These are phyloP conservation scores for Pythium phragmiticola DNA, from an alignment of 352 stramenopile genomes.

Conservation along the genomic window DNA sequence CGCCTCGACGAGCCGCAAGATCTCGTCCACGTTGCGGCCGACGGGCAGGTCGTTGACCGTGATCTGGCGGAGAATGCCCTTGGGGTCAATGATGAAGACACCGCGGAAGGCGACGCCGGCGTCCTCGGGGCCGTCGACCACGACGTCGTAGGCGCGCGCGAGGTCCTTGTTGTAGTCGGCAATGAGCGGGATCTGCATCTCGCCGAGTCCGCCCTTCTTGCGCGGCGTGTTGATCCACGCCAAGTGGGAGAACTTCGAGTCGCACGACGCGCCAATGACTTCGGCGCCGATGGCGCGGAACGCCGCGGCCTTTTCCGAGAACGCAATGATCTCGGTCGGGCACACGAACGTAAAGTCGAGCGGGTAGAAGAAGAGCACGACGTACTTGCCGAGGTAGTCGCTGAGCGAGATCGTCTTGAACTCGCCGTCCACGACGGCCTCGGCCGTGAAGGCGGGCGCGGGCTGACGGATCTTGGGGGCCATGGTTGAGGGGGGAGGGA, in stretches of 20 bases:
- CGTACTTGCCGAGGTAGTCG: slow-evolving; percentile 64
- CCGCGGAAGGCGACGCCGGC: slow-evolving; percentile 83
- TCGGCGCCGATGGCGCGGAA: slow-evolving; percentile 50
- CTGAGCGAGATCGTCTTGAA: slow-evolving; percentile 48
- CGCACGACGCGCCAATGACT: slow-evolving; percentile 49
- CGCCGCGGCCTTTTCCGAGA: slow-evolving; percentile 45
- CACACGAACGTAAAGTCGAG: slow-evolving; percentile 77
- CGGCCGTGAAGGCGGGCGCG: slow-evolving; percentile 38
- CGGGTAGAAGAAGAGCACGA: slow-evolving; percentile 80
- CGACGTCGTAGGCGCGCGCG: slow-evolving; percentile 86
- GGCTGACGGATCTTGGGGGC: slow-evolving; percentile 17
- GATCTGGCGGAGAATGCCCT: slow-evolving; percentile 84
- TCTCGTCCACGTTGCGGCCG: slow-evolving; percentile 91
- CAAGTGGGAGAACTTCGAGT: slow-evolving; percentile 69
- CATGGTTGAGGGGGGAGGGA: background rate
- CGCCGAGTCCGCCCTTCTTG: slow-evolving; percentile 89
- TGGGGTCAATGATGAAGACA: slow-evolving; percentile 93
- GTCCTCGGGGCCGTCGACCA: slow-evolving; percentile 76
- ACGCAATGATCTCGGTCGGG: slow-evolving; percentile 75
- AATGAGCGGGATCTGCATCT: slow-evolving; percentile 92
- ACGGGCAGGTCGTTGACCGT: slow-evolving; percentile 92
- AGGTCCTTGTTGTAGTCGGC: slow-evolving; percentile 92
- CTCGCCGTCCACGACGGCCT: slow-evolving; percentile 45
- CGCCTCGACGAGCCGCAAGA: slow-evolving; percentile 87
- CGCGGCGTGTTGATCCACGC: slow-evolving; percentile 70